Conservation (phyloP, 2,329 filamentous ascomycete species). For the Clonostachys chloroleuca region DNA sequence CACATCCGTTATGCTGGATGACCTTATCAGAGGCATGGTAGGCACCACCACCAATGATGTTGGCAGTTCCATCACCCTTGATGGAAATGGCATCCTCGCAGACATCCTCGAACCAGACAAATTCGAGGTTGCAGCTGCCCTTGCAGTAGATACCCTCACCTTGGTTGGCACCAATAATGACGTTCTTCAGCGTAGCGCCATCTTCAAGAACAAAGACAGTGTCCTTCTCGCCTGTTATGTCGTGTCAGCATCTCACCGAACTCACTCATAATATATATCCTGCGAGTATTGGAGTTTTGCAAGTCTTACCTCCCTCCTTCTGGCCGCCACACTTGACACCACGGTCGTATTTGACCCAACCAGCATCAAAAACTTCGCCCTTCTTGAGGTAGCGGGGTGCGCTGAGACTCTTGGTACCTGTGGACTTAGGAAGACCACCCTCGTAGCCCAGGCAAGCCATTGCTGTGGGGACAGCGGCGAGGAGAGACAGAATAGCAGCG, state of each 20-base stretch:
- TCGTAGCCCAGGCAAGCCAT: constrained; percentile 13
- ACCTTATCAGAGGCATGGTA: constrained; percentile 23
- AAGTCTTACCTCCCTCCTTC: constrained; percentile 1
- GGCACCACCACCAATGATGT: constrained; percentile 22
- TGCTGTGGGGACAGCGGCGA: constrained; percentile 3
- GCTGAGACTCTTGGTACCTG: constrained; percentile 13
- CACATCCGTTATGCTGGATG: constrained; percentile 25
- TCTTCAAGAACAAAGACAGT: constrained; percentile 47
- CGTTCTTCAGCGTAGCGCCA: constrained; percentile 44
- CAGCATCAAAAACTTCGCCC: constrained; percentile 17
- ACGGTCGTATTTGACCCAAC: constrained; percentile 24
- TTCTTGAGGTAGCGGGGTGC: constrained; percentile 18
- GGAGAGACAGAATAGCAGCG: neutral
- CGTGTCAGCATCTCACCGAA: neutral
- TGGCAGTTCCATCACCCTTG: neutral
- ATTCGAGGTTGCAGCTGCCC: constrained; percentile 32
- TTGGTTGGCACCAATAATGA: constrained; percentile 45
- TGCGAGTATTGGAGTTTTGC: too few relatives aligned
- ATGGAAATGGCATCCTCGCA: constrained; percentile 19
- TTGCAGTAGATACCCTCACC: constrained; percentile 46
- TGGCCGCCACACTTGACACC: constrained; percentile 19
- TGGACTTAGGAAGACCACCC: constrained; percentile 15
- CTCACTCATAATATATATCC: neutral
- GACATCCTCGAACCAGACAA: constrained; percentile 31
- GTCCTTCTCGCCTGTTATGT: constrained; percentile 3